Conservation (phyloP, 106 monocot species). For the Dendrobium catenatum region DNA sequence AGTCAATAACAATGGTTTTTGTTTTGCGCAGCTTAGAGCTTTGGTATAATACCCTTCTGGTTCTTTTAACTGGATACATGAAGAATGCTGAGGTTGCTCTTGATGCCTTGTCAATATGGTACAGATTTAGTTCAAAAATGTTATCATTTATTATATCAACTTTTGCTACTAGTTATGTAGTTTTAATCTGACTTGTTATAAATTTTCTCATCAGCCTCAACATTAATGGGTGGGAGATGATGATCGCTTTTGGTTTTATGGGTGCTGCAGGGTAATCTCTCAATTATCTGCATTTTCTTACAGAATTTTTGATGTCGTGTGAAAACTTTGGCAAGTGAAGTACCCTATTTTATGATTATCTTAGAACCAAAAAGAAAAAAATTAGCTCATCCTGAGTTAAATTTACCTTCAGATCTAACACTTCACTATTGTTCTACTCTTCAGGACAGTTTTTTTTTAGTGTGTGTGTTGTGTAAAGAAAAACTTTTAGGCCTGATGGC, state of each 20-base stretch:
- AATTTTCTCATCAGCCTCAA: slow-evolving; percentile 39
- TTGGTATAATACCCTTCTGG: slow-evolving; percentile 70
- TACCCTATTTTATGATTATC: no score
- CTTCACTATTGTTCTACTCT: no score
- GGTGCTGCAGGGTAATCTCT: slow-evolving; percentile 53
- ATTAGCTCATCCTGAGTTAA: no score
- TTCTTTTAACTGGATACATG: slow-evolving; percentile 64
- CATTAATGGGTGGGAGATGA: slow-evolving; percentile 78
- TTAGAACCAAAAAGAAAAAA: no score
- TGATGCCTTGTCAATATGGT: slow-evolving; percentile 85
- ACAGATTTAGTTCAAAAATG: background rate
- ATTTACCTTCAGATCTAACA: no score
- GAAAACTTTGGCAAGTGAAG: no score
- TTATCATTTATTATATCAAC: background rate
- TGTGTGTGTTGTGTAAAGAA: no score
- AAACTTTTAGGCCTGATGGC: no score
- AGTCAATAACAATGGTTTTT: background rate
- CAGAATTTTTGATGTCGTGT: no score
- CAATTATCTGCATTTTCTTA: background rate
- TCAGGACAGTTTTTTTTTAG: no score
- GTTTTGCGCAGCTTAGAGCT: slow-evolving; percentile 44
- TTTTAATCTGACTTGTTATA: background rate
- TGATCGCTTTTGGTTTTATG: slow-evolving; percentile 66
- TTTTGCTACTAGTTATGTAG: background rate
- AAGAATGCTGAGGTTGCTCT: slow-evolving; percentile 64